phyloP scores from a whole-genome alignment of 306 rosid genomes.

The Phaseolus lunatus region DNA sequence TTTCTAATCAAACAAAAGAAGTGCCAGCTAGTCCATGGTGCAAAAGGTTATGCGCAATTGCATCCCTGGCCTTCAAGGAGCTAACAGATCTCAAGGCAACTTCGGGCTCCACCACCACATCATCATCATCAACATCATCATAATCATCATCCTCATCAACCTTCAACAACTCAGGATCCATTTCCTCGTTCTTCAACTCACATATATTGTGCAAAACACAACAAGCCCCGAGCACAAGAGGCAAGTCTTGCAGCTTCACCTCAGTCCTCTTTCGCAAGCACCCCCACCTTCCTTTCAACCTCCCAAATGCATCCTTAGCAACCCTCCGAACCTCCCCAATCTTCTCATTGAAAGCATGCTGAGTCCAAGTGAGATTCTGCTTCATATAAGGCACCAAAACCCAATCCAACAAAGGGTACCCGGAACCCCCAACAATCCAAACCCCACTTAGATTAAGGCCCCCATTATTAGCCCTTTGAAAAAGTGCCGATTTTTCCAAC shows the following conservation, averaged over 20 bases:
- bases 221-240: constrained; percentile 86
- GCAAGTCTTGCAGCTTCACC: constrained; percentile 86
- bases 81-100: constrained; percentile 56
- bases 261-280: constrained; percentile 86
- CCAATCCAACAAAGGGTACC: constrained; percentile 90
- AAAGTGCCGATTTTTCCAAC: constrained; percentile 72
- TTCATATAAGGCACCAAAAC: constrained; percentile 82
- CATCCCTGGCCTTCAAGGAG: constrained; percentile 72
- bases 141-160: constrained; percentile 40
- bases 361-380: constrained; percentile 83
- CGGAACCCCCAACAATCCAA: constrained; percentile 77
- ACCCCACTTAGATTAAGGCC: constrained; percentile 62
- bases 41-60: constrained; percentile 85
- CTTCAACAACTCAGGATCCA: constrained; percentile 55
- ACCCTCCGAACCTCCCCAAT: constrained; percentile 71
- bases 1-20: constrained; percentile 54
- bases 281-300: constrained; percentile 83
- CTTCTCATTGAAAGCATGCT: constrained; percentile 89
- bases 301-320: constrained; percentile 72
- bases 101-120: constrained; percentile 61
- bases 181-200: constrained; percentile 67
- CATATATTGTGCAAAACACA: constrained; percentile 89
- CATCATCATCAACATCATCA: constrained; percentile 59
- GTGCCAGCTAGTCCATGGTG: constrained; percentile 96
- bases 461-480: constrained; percentile 65